Conservation (phyloP, 352 stramenopile genomes). For the Pythium apleroticum region DNA sequence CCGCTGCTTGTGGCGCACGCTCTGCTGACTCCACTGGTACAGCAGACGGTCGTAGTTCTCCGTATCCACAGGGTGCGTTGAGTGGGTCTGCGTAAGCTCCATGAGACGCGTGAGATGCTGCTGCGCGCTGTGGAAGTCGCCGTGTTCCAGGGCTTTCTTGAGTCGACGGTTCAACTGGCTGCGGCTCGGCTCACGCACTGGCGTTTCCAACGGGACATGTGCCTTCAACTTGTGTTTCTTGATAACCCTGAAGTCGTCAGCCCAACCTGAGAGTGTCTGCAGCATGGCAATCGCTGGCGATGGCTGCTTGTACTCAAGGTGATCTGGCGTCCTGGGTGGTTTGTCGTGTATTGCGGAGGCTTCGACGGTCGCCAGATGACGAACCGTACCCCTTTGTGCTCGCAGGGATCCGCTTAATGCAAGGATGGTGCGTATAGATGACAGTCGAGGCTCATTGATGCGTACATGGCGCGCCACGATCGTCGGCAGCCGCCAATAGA, state of each 20-base stretch:
- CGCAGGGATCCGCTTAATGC: not conserved
- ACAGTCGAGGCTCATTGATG: not conserved
- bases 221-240: not conserved
- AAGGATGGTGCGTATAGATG: not conserved
- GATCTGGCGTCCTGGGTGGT: not conserved
- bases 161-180: constrained; percentile 14
- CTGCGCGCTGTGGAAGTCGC: constrained; percentile 22
- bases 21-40: constrained; percentile 36
- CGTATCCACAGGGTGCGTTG: constrained; percentile 16
- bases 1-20: not conserved
- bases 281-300: constrained; percentile 19
- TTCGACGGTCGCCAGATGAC: constrained; percentile 5
- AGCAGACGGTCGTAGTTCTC: constrained; percentile 63
- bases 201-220: not conserved
- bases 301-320: not conserved
- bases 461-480: constrained; percentile 18
- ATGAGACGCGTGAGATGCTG: constrained; percentile 15
- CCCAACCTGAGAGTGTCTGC: constrained; percentile 20
- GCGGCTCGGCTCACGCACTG: not conserved
- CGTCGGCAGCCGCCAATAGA: constrained; percentile 12
- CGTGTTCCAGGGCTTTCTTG: constrained; percentile 4
- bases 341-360: not conserved
- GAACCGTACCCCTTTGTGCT: constrained; percentile 3
- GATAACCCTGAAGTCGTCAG: not conserved
- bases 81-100: no score